Base-by-base conservation (phyloP, 306 rosid species). In the Vigna unguiculata region DNA sequence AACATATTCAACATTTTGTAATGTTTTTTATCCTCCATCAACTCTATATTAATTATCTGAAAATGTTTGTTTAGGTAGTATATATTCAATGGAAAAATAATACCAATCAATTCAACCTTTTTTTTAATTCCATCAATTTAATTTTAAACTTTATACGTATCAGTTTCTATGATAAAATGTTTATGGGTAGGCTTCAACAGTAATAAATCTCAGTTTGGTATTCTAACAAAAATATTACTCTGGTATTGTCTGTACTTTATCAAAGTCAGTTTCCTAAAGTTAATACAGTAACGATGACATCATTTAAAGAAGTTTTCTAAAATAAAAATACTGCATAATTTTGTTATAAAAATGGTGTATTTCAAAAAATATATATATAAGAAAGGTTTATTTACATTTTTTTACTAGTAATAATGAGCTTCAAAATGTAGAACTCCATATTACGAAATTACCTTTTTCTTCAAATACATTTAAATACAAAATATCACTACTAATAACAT, bases 211-310 rank as follows among this genome's bases (percentile, higher is more conserved):
- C 71, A 66, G 20, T 66, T 66, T 21, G 20, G 36, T 11, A 43
- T 43, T 3, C 15, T 43, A 11, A 43, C 15, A 43, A 43, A 10
- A 41, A 41, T 2, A 40, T 9, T 2, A 41, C 13, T 43, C 43
- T 20, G 36, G 36, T 6, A 40, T 40, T 12, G 53, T n/a, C 6
- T 22, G 11, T 17, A 34, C 48, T 65, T 45, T 25, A 14, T 45
- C 41, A 46, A 47, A 69, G 74, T 47, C 36, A 14, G 58, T 69
- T 69, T 47, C 24, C 13, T 28, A 49, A 69, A 49, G 45, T 69
- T 10, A 69, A 28, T n/a, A n/a, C n/a, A 69, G 49, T 9, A 69
- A 3, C n/a, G 21, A 4, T 25, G 15, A 47, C 2, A 68, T 4
- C 25, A 15, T 28, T 14, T 28, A 28, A 59, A 14, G 65, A 59